Conservation (phyloP, 176 grass and related monocot genomes). For the Oryza glaberrima region DNA sequence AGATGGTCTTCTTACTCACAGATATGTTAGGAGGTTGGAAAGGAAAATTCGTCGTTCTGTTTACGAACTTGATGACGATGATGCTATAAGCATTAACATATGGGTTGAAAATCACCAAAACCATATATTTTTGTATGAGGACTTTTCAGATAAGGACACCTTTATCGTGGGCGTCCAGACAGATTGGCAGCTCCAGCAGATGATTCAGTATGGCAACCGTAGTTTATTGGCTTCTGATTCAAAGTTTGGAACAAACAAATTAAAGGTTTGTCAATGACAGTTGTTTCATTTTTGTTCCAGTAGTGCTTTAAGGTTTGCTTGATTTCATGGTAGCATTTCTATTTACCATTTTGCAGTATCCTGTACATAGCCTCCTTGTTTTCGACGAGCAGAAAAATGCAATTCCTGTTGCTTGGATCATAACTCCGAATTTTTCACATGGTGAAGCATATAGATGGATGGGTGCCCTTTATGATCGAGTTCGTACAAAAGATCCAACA, state of each 20-base stretch:
- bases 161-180: constrained; percentile 93
- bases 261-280: constrained; percentile 66
- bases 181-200: constrained; percentile 95
- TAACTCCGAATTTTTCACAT: constrained; percentile 73
- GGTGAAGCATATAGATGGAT: constrained; percentile 86
- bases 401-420: constrained; percentile 87
- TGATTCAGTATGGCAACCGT: constrained; percentile 83
- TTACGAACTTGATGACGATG: constrained; percentile 79
- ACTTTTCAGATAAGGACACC: constrained; percentile 75
- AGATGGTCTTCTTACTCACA: constrained; percentile 99
- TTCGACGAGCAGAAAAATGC: constrained; percentile 84
- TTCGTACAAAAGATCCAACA: constrained; percentile 80
- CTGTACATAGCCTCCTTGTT: constrained; percentile 91
- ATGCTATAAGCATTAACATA: constrained; percentile 64
- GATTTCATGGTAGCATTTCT: constrained; percentile 42
- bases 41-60: constrained; percentile 85
- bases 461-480: constrained; percentile 84
- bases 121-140: constrained; percentile 80
- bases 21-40: constrained; percentile 92
- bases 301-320: constrained; percentile 27
- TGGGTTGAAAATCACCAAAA: constrained; percentile 91
- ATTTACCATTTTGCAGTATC: constrained; percentile 77
- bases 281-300: constrained; percentile 28
- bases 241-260: constrained; percentile 89
- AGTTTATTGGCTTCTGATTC: constrained; percentile 91